Evolutionary conservation across 2,329 filamentous ascomycete species (phyloP).

Genomic region (Cercospora janseana): DNA sequence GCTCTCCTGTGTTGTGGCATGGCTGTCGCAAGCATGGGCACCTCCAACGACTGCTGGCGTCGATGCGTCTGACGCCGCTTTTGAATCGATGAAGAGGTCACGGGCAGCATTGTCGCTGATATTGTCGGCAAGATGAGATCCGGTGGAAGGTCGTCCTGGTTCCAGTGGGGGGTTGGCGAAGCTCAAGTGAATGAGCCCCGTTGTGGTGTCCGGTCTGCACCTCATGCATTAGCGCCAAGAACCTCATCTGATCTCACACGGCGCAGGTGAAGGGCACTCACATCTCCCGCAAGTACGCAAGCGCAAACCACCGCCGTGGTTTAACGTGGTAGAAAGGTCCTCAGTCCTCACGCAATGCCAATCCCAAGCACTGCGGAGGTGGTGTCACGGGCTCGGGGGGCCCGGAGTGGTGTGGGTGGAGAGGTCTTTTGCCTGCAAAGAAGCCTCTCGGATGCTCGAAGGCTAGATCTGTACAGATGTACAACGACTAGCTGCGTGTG

Average conservation of each 20-base stretch:
- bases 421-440: slow-evolving; percentile 1
- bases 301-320: slow-evolving; percentile 17
- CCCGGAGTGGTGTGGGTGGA: slow-evolving; percentile 1
- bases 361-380: slow-evolving; percentile 13
- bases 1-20: slow-evolving; percentile 56
- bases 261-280: background rate
- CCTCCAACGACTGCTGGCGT: slow-evolving; percentile 84
- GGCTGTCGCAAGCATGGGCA: slow-evolving; percentile 63
- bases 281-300: slow-evolving; percentile 15
- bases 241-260: background rate
- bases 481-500: background rate
- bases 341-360: slow-evolving; percentile 15
- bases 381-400: slow-evolving; percentile 2
- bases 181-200: slow-evolving; percentile 14
- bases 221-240: slow-evolving; percentile 1
- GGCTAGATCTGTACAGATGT: background rate
- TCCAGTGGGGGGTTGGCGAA: slow-evolving; percentile 8
- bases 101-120: slow-evolving; percentile 67
- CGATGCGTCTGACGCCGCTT: slow-evolving; percentile 73
- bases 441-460: slow-evolving; percentile 1
- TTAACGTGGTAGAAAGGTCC: slow-evolving; percentile 3
- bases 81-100: slow-evolving; percentile 66
- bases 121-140: slow-evolving; percentile 17
- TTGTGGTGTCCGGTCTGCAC: slow-evolving; percentile 10
- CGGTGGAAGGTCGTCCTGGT: slow-evolving; percentile 10